phyloP scores from a whole-genome alignment of 176 grass and related monocot species.

The Musa schizocarpa region DNA sequence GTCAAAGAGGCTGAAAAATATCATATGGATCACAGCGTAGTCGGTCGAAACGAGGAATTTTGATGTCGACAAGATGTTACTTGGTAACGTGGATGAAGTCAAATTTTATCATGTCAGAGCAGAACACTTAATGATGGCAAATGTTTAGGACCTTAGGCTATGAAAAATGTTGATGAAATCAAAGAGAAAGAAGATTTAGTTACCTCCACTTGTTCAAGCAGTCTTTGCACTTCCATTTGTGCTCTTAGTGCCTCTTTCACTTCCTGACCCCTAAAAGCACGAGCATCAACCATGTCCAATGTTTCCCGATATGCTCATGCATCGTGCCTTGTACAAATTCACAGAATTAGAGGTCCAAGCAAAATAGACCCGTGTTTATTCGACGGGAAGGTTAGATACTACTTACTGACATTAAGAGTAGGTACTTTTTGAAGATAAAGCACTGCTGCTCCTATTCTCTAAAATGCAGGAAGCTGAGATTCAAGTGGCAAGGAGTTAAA shows the following conservation, averaged over 20 bases:
- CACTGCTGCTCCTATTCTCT: constrained; percentile 62
- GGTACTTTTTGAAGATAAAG: constrained; percentile 67
- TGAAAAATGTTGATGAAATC: not conserved
- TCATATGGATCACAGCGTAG: too few relatives aligned
- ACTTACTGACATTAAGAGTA: constrained; percentile 75
- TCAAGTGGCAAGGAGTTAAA: not conserved
- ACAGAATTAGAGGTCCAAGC: too few relatives aligned
- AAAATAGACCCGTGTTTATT: too few relatives aligned
- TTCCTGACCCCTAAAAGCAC: constrained; percentile 48
- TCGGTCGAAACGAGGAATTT: too few relatives aligned
- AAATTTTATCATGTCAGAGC: not conserved
- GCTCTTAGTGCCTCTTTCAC: constrained; percentile 60
- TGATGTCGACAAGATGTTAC: not conserved
- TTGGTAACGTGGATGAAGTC: too few relatives aligned
- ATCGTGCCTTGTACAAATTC: too few relatives aligned
- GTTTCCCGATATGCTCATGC: too few relatives aligned
- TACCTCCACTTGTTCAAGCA: constrained; percentile 49
- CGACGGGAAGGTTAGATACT: not conserved
- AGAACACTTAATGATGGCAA: not conserved
- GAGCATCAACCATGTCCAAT: constrained; percentile 6
- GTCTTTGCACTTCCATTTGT: constrained; percentile 47
- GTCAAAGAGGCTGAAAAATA: too few relatives aligned
- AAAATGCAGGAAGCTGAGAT: constrained; percentile 77
- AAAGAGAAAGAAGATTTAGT: not conserved
- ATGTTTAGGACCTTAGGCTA: too few relatives aligned